Evolutionary conservation across 1,139 yeast species (phyloP).

Genomic region (Scheffersomyces lignicola): DNA sequence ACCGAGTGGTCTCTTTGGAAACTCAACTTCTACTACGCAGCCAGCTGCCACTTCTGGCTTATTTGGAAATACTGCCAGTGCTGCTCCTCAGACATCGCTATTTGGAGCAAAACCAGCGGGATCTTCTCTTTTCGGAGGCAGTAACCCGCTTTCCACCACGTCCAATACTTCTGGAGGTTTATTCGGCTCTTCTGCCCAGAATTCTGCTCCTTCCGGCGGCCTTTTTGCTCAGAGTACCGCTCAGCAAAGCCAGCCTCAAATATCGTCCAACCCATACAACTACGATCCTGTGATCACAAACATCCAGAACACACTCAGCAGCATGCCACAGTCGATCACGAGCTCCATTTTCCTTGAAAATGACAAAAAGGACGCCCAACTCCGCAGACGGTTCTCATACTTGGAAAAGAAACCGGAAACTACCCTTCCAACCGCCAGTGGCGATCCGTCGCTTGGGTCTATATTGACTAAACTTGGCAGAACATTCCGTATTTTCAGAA

Average conservation of each 20-base stretch:
- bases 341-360: constrained; percentile 24
- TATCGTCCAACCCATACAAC: constrained; percentile 25
- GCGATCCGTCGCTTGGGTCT: constrained; percentile 15
- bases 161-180: no score
- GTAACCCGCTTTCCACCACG: no score
- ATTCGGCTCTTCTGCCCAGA: constrained; percentile 18
- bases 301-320: constrained; percentile 10
- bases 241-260: constrained; percentile 6
- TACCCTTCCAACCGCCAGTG: not conserved
- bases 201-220: no score
- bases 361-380: constrained; percentile 14
- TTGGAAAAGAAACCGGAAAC: constrained; percentile 12
- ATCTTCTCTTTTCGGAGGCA: constrained; percentile 5
- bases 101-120: constrained; percentile 3
- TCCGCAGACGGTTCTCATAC: constrained; percentile 21
- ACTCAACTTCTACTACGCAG: constrained; percentile 8
- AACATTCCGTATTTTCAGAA: constrained; percentile 34
- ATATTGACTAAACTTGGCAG: constrained; percentile 38
- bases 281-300: constrained; percentile 22
- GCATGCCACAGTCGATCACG: constrained; percentile 38
- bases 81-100: no score
- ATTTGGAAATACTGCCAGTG: constrained; percentile 15
- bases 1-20: constrained; percentile 11
- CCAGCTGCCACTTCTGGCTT: constrained; percentile 10
- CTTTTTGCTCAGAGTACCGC: no score